These are phyloP conservation scores for Thermothielavioides terrestris DNA, from an alignment of 495 filamentous ascomycete species.

Conservation along the genomic window DNA sequence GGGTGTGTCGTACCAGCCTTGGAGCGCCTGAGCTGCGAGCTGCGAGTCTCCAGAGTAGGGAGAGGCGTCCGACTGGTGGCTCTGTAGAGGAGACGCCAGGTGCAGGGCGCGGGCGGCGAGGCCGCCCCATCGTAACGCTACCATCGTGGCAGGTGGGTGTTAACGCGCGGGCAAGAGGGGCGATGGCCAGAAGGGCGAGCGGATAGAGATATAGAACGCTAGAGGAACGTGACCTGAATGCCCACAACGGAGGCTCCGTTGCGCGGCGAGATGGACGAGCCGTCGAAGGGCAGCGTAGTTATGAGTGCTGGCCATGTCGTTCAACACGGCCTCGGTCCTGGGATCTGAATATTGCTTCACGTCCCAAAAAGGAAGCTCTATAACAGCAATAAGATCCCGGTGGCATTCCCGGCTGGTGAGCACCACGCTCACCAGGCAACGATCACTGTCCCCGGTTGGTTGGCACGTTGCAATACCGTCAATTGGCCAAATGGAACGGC, in stretches of 20 bases:
- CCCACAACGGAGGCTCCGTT: neutral
- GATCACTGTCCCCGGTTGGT: neutral
- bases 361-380: constrained; percentile 1
- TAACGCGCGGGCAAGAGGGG: neutral
- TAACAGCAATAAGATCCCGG: neutral
- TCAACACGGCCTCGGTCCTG: neutral
- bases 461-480: neutral
- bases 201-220: neutral
- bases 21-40: constrained; percentile 42
- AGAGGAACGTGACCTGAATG: neutral
- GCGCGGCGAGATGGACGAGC: neutral
- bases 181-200: neutral
- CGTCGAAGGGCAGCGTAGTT: neutral
- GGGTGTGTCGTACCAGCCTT: constrained; percentile 52
- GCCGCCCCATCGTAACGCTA: constrained; percentile 26
- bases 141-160: constrained; percentile 17
- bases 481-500: neutral
- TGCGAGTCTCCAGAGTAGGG: constrained; percentile 35
- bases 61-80: constrained; percentile 8
- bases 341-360: neutral
- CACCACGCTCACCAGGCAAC: neutral
- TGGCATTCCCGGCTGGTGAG: neutral
- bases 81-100: constrained; percentile 25
- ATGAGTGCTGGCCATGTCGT: neutral
- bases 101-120: constrained; percentile 32